Base-by-base conservation (phyloP, 2,329 filamentous ascomycete genomes). In the Xylariaceae sp. region DNA sequence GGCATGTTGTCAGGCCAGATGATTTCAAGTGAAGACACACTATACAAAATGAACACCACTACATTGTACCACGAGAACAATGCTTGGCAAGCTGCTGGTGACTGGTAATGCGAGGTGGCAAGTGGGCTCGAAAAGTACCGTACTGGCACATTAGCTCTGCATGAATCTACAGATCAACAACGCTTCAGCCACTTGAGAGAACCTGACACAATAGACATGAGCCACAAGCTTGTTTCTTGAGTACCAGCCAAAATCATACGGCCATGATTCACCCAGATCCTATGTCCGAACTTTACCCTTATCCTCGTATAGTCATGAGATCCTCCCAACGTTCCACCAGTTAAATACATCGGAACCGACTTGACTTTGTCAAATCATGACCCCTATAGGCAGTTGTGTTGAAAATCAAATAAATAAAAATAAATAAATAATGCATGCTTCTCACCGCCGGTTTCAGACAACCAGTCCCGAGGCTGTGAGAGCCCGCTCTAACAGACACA, bases 361-460 rank as follows among this genome's bases (percentile, higher is more conserved):
- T 64, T 59, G 50, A 58, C 37, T 30, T n/a, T 18, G 29, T 11
- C 40, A 33, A 40, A 24, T 15, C 18, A 32, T 23, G 18, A 15
- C 32, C 57, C 53, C 55, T 60, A 48, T 43, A 53, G 35, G 55
- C n/a, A n/a, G n/a, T n/a, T n/a, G n/a, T n/a, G n/a, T n/a, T n/a
- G n/a, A n/a, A n/a, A 49, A 54, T 40, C 44, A 47, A 32, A 37
- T 8, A 36, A 51, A 43, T 40, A 58, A 59, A 56, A 58, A 58
- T 57, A 57, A 46, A 47, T 15, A 43, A 42, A 53, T 16, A 39
- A 53, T 40, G 24, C 53, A 23, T 35, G 41, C 41, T 40, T 50
- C 60, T 67, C 65, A 67, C 64, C 65, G 64, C 64, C 62, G 55
- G 55, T 65, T 64, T 50, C 48, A 56, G 57, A 43, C 48, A 57